Evolutionary conservation across 2,329 filamentous ascomycete species (phyloP).

Genomic region (Sarocladium brachiariae): DNA sequence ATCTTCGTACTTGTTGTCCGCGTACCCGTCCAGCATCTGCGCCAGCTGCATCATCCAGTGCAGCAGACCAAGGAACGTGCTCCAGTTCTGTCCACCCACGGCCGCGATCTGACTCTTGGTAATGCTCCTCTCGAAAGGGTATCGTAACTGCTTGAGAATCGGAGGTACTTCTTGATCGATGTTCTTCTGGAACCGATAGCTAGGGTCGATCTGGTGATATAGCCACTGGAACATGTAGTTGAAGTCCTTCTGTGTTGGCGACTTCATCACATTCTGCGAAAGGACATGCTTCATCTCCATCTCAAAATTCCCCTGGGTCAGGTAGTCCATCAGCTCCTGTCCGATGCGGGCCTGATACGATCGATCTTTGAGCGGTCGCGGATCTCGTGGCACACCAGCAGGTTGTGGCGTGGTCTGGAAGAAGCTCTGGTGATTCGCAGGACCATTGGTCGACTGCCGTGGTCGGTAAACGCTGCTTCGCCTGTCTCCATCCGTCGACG

Average conservation of each 20-base stretch:
- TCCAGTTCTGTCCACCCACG: slow-evolving; percentile 95
- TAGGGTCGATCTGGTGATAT: slow-evolving; percentile 91
- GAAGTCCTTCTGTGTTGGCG: slow-evolving; percentile 97
- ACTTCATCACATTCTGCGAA: slow-evolving; percentile 85
- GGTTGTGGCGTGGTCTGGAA: slow-evolving; percentile 81
- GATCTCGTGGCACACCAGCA: slow-evolving; percentile 78
- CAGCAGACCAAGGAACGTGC: slow-evolving; percentile 83
- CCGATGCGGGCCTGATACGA: slow-evolving; percentile 75
- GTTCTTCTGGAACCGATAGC: slow-evolving; percentile 85
- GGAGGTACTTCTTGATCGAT: slow-evolving; percentile 94
- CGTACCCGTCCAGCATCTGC: slow-evolving; percentile 84
- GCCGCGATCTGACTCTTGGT: slow-evolving; percentile 94
- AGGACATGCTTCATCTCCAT: slow-evolving; percentile 94
- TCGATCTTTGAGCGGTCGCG: slow-evolving; percentile 76
- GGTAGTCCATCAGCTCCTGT: slow-evolving; percentile 84
- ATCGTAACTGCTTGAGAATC: slow-evolving; percentile 85
- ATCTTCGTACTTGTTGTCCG: slow-evolving; percentile 74
- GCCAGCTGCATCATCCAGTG: slow-evolving; percentile 99
- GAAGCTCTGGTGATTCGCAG: slow-evolving; percentile 81
- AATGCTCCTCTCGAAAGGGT: slow-evolving; percentile 91
- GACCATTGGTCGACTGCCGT: slow-evolving; percentile 60
- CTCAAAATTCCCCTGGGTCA: slow-evolving; percentile 91
- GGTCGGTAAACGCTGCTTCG: slow-evolving; percentile 76
- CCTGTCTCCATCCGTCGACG: slow-evolving; percentile 49
- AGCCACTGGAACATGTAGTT: slow-evolving; percentile 97